These are phyloP conservation scores for Tolypocladium inflatum DNA, from an alignment of 2,329 filamentous ascomycete genomes.

Conservation along the genomic window DNA sequence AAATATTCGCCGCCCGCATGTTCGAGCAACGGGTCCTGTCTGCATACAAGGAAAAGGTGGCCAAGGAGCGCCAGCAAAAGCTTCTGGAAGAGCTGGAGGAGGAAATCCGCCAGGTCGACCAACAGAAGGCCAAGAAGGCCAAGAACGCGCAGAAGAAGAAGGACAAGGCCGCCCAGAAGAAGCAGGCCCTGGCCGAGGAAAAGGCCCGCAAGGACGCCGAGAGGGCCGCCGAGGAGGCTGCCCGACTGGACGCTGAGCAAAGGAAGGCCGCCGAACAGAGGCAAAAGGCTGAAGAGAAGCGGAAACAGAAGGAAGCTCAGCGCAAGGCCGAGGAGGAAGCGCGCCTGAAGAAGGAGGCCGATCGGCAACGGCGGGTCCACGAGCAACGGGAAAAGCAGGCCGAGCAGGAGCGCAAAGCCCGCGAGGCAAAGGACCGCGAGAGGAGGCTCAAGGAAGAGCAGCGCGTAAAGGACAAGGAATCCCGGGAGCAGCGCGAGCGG, in stretches of 20 bases:
- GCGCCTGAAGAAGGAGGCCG: conserved; percentile 71
- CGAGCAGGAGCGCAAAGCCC: conserved; percentile 74
- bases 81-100: conserved; percentile 86
- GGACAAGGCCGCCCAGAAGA: conserved; percentile 84
- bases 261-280: conserved; percentile 73
- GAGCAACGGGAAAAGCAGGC: conserved; percentile 81
- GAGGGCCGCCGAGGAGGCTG: conserved; percentile 78
- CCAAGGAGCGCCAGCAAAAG: conserved; percentile 81
- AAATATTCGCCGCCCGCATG: conserved; percentile 98
- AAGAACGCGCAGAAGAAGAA: conserved; percentile 93
- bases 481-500: conserved; percentile 59
- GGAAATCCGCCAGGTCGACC: conserved; percentile 64
- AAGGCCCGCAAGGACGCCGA: conserved; percentile 81
- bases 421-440: conserved; percentile 54
- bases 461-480: conserved; percentile 69
- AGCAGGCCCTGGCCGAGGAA: conserved; percentile 82
- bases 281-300: conserved; percentile 77
- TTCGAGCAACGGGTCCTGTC: conserved; percentile 95
- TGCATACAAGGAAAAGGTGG: conserved; percentile 96
- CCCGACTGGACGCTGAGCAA: conserved; percentile 64
- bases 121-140: conserved; percentile 85
- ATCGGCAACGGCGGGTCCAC: conserved; percentile 67
- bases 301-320: conserved; percentile 83
- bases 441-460: conserved; percentile 81
- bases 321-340: conserved; percentile 89